Evolutionary conservation across 2,329 filamentous ascomycete genomes (phyloP).

Genomic region (Grosmannia serpens): DNA sequence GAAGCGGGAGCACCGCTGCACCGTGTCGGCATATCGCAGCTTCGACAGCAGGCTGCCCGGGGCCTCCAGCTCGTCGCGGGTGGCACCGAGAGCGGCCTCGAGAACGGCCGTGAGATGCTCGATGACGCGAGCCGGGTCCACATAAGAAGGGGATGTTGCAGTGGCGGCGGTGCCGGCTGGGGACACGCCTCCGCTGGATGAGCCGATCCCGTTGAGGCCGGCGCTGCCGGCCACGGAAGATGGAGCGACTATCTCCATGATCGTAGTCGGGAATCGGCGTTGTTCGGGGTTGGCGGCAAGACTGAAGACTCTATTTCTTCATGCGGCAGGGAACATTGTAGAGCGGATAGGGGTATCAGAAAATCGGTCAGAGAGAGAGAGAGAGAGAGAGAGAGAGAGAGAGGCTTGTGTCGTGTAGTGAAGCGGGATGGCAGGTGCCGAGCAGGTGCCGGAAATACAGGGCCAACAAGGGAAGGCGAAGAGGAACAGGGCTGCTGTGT

Average conservation of each 20-base stretch:
- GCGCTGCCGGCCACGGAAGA: conserved; percentile 25
- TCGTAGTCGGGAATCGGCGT: conserved; percentile 12
- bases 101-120: conserved; percentile 62
- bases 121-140: conserved; percentile 59
- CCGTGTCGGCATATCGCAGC: conserved; percentile 60
- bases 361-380: background rate
- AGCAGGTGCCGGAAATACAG: background rate
- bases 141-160: conserved; percentile 22
- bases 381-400: too few species aligned
- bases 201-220: conserved; percentile 33
- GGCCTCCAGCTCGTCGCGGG: conserved; percentile 65
- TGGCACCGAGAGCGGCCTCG: conserved; percentile 62
- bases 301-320: conserved; percentile 3
- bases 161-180: background rate
- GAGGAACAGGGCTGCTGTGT: background rate
- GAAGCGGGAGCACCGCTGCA: conserved; percentile 80
- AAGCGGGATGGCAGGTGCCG: background rate
- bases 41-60: conserved; percentile 74
- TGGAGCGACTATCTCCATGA: conserved; percentile 42
- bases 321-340: background rate
- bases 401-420: background rate
- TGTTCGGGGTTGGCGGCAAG: background rate
- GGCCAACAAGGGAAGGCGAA: background rate
- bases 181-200: conserved; percentile 21
- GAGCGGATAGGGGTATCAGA: background rate